Base-by-base conservation (phyloP, 805 yeast genomes). In the Candida coquimbonensis region DNA sequence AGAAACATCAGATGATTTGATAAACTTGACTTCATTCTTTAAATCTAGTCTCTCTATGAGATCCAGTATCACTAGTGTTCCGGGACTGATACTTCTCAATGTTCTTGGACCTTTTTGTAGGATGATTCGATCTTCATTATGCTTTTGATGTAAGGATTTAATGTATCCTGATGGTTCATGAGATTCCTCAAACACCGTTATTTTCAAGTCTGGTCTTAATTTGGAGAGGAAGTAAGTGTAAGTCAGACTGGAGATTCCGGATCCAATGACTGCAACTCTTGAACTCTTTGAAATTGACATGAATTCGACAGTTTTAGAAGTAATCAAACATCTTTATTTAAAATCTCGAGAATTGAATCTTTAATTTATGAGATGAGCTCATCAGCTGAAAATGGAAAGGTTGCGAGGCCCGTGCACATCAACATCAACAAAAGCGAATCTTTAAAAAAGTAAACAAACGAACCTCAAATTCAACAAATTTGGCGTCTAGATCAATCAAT, bases 21-120 rank as follows among this genome's bases (percentile, higher is more conserved):
- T 74, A 9, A 81, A 89, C 45, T 72, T 71, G 7, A 91, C 65
- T 33, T 75, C 71, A 36, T 74, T 69, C 8, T 65, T 67, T 11
- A 65, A 53, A 0, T 79, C 78, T 42, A 84, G 63, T 32, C 60
- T 57, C 17, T 57, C 46, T 46, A 87, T 57, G 3, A 80, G 69
- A 58, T 86, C 95, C 21, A 83, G 64, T 8, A 86, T 75, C 25
- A 87, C 56, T 29, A 83, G 65, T 0, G 89, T 78, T 0, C 98
- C 98, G 36, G 80, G 80, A 45, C 88, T 84, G 7, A 77, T 77
- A 0, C 96, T 96, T 49, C 96, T 68, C 38, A 93, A 67, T 0
- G 98, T 93, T 42, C 98, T 68, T 0, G 99, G 98, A 0, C 98
- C 99, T 50, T 82, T 83, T 56, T 93, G 98, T 29, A 87, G 62